Conservation (phyloP, 352 stramenopile genomes). For the Phytopythium mirpurense region DNA sequence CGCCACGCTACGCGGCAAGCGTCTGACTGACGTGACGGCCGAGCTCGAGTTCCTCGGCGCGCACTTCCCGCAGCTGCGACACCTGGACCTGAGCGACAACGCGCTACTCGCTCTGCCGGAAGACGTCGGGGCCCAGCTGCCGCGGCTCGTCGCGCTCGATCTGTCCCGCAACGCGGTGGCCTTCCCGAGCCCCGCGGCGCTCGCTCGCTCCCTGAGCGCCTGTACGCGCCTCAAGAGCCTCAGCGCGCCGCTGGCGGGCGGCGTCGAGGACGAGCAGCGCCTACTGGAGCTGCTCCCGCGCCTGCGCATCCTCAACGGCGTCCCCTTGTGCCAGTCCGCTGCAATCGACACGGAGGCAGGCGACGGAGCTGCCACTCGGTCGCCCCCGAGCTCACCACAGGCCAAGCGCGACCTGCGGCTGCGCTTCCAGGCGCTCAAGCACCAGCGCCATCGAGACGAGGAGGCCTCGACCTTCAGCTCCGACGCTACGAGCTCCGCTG, state of each 20-base stretch:
- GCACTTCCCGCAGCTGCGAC: slow-evolving; percentile 38
- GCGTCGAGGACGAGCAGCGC: slow-evolving; percentile 49
- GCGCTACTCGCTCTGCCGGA: slow-evolving; percentile 27
- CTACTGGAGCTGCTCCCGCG: slow-evolving; percentile 48
- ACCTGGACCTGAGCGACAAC: slow-evolving; percentile 63
- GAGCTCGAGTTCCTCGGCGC: slow-evolving; percentile 35
- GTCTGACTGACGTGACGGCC: slow-evolving; percentile 23
- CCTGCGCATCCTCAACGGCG: slow-evolving; percentile 59
- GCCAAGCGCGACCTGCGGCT: slow-evolving; percentile 30
- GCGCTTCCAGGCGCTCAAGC: slow-evolving; percentile 20
- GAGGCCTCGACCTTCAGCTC: background rate
- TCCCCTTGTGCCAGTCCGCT: slow-evolving; percentile 11
- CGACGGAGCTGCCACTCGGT: background rate
- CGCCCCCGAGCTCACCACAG: slow-evolving; percentile 19
- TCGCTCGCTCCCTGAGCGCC: slow-evolving; percentile 32
- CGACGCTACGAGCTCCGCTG: background rate
- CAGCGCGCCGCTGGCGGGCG: slow-evolving; percentile 40
- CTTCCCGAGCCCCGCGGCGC: slow-evolving; percentile 22
- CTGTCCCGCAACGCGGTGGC: slow-evolving; percentile 44
- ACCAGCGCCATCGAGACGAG: background rate
- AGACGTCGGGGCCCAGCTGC: slow-evolving; percentile 31
- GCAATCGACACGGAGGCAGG: background rate
- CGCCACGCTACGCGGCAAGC: slow-evolving; percentile 31
- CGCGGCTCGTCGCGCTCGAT: slow-evolving; percentile 56
- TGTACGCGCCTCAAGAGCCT: slow-evolving; percentile 59